Conservation (phyloP, 2,329 filamentous ascomycete species). For the Penicillium concentricum region DNA sequence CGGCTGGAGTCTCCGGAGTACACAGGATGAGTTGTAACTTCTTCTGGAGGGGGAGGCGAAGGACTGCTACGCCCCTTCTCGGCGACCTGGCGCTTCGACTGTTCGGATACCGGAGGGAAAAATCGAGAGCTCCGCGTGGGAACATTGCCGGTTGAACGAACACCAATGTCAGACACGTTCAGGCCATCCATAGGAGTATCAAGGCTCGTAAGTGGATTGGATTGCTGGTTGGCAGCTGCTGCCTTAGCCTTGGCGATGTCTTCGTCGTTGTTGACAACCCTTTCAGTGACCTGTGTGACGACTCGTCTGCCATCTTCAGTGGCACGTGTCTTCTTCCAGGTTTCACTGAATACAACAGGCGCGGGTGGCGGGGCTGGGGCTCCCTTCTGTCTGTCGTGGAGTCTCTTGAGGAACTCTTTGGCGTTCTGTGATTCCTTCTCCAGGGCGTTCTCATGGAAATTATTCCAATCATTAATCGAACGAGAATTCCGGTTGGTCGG, state of each 20-base stretch:
- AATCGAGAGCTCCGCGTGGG: constrained; percentile 48
- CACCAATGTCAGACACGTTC: not conserved
- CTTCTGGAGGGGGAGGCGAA: constrained; percentile 59
- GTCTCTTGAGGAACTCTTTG: constrained; percentile 41
- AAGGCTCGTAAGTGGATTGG: constrained; percentile 36
- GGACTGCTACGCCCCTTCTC: constrained; percentile 41
- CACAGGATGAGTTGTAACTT: constrained; percentile 55
- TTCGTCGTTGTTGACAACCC: constrained; percentile 12
- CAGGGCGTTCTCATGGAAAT: constrained; percentile 42
- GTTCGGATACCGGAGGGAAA: constrained; percentile 46
- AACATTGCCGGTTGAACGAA: constrained; percentile 33
- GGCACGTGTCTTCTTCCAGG: constrained; percentile 47
- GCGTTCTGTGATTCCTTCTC: constrained; percentile 44
- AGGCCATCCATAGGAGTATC: constrained; percentile 25
- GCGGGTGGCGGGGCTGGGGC: constrained; percentile 22
- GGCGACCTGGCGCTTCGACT: constrained; percentile 31
- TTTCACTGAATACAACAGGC: constrained; percentile 43
- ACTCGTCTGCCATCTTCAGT: constrained; percentile 45
- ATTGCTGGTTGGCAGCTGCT: constrained; percentile 16
- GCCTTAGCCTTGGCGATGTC: not conserved
- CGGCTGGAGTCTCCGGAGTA: constrained; percentile 51
- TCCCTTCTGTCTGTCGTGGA: constrained; percentile 34
- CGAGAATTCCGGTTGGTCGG: constrained; percentile 37
- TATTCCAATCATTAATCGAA: constrained; percentile 43
- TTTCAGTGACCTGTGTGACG: constrained; percentile 37